phyloP scores from a whole-genome alignment of 805 yeast genomes.

The Kodamaea restingae region DNA sequence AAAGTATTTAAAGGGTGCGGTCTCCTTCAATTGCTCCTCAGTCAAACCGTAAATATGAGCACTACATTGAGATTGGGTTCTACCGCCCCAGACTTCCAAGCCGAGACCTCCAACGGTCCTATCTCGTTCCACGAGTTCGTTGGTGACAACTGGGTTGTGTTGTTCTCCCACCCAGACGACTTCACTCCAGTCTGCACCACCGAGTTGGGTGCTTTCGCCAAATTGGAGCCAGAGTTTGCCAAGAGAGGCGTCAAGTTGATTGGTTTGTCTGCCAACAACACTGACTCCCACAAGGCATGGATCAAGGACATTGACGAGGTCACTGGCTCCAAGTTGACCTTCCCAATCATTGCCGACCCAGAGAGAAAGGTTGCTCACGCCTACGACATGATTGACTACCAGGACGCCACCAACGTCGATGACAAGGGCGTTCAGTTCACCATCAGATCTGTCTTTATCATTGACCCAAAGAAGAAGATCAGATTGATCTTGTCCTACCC shows the following conservation, averaged over 20 bases:
- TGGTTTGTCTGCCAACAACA: constrained; percentile 83
- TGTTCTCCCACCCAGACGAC: constrained; percentile 94
- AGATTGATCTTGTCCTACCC: constrained; percentile 87
- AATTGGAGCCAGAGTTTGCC: constrained; percentile 82
- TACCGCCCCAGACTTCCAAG: constrained; percentile 82
- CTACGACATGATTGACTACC: constrained; percentile 86
- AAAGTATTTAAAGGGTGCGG: constrained; percentile 6
- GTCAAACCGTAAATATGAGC: constrained; percentile 4
- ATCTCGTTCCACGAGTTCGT: constrained; percentile 84
- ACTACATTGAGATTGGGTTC: constrained; percentile 64
- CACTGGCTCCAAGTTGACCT: constrained; percentile 68
- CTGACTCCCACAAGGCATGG: constrained; percentile 81
- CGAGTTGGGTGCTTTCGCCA: constrained; percentile 90
- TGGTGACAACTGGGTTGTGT: constrained; percentile 81
- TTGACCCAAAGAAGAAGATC: constrained; percentile 86
- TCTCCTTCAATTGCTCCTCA: background rate
- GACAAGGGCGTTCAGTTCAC: constrained; percentile 74
- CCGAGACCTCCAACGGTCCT: constrained; percentile 77
- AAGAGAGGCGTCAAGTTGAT: constrained; percentile 82
- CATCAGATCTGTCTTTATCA: constrained; percentile 86
- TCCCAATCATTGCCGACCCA: constrained; percentile 89
- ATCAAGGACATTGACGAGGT: constrained; percentile 87
- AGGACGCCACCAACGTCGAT: constrained; percentile 68
- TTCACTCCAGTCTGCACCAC: constrained; percentile 97
- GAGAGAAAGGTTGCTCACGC: constrained; percentile 79